These are phyloP conservation scores for Fragaria vesca DNA, from an alignment of 306 rosid species.

Conservation along the genomic window DNA sequence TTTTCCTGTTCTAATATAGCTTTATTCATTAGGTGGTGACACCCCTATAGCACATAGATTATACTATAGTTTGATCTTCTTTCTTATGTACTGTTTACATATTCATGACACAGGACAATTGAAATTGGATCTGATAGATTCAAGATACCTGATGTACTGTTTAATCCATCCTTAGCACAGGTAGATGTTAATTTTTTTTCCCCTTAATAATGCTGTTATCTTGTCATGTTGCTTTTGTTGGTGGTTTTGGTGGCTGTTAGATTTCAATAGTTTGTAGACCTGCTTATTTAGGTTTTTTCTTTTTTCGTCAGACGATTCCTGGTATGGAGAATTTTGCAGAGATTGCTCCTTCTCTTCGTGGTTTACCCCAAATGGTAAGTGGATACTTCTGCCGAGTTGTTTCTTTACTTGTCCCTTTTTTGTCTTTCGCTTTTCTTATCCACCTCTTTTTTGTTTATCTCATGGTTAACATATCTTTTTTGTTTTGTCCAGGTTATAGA, in stretches of 20 bases:
- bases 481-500: slow-evolving; percentile 72
- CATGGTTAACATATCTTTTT: slow-evolving; percentile 20
- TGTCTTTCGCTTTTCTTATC: neutral
- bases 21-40: slow-evolving; percentile 8
- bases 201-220: neutral
- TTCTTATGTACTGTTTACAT: neutral
- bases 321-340: slow-evolving; percentile 85
- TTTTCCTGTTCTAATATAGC: neutral
- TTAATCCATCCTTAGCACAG: slow-evolving; percentile 84
- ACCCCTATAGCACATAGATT: slow-evolving; percentile 15
- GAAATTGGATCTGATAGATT: slow-evolving; percentile 97
- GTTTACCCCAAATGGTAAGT: slow-evolving; percentile 92
- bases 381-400: neutral
- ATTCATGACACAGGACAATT: slow-evolving; percentile 61
- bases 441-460: neutral
- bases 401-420: neutral
- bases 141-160: slow-evolving; percentile 94
- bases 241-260: neutral
- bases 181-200: slow-evolving; percentile 28
- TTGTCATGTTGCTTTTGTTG: neutral
- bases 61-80: slow-evolving; percentile 3
- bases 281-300: neutral
- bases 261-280: neutral
- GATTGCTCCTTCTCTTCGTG: slow-evolving; percentile 66
- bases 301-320: slow-evolving; percentile 72